Conservation (phyloP, 495 filamentous ascomycete genomes). For the Xylaria venustula region DNA sequence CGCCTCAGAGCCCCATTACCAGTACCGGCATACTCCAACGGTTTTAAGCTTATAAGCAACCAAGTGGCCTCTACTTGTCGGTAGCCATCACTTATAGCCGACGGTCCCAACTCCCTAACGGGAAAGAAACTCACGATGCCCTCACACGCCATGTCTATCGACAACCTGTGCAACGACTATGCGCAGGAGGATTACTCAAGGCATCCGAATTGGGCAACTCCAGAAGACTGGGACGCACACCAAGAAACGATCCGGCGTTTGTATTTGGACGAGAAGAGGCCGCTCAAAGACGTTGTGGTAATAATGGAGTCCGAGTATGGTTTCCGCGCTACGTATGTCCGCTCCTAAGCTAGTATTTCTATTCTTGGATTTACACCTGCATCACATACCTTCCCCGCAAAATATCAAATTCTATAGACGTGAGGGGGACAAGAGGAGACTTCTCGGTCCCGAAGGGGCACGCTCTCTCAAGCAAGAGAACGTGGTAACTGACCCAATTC, state of each 20-base stretch:
- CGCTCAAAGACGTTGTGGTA: constrained; percentile 71
- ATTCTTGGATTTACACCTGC: not conserved
- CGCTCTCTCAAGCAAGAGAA: not conserved
- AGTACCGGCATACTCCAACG: no score
- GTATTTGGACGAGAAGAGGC: constrained; percentile 34
- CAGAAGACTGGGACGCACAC: constrained; percentile 30
- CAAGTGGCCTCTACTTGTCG: no score
- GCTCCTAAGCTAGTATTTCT: not conserved
- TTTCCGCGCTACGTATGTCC: constrained; percentile 33
- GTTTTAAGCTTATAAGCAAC: no score
- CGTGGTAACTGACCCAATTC: not conserved
- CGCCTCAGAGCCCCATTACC: no score
- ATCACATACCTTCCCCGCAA: not conserved
- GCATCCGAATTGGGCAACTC: constrained; percentile 15
- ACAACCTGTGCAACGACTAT: constrained; percentile 12
- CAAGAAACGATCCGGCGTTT: constrained; percentile 29
- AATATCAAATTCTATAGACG: constrained; percentile 2
- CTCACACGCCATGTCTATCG: constrained; percentile 16
- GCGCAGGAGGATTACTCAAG: not conserved
- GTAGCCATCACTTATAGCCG: no score
- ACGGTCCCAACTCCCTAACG: no score
- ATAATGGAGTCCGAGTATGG: constrained; percentile 84
- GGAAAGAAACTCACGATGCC: constrained; percentile 8
- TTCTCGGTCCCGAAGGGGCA: not conserved
- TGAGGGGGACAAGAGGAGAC: not conserved